These are phyloP conservation scores for Rhodotorula diobovata DNA, from an alignment of 768 basidiomycete genomes.

Conservation along the genomic window DNA sequence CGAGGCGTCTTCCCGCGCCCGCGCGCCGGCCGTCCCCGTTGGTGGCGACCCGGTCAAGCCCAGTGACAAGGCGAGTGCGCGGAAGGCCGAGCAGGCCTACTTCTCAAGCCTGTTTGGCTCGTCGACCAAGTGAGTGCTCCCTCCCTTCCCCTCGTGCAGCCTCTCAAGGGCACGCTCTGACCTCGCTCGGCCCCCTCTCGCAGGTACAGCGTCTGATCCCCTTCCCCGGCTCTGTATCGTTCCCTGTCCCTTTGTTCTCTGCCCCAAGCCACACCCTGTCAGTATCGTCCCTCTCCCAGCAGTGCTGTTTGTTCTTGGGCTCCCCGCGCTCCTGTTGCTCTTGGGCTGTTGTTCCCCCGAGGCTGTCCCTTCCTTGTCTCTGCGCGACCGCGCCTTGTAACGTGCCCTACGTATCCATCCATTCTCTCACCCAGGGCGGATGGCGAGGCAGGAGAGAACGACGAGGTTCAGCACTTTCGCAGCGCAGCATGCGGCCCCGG, in stretches of 20 bases:
- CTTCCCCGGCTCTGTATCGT: neutral
- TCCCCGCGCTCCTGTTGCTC: neutral
- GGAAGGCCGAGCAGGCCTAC: conserved; percentile 16
- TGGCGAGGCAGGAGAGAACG: too few relatives aligned
- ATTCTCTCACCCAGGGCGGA: too few relatives aligned
- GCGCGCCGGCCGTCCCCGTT: too few relatives aligned
- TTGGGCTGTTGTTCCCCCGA: neutral
- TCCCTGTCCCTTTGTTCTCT: too few relatives aligned
- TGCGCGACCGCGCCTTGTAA: neutral
- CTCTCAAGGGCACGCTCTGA: neutral
- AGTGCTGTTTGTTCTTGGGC: too few relatives aligned
- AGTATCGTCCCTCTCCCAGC: too few relatives aligned
- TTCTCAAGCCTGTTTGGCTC: conserved; percentile 32
- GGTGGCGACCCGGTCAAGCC: neutral
- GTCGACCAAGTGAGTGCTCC: conserved; percentile 7
- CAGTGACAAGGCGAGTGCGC: neutral
- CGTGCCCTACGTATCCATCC: too few relatives aligned
- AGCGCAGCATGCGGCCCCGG: too few relatives aligned
- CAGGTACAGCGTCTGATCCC: conserved; percentile 4
- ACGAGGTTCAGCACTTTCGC: too few relatives aligned
- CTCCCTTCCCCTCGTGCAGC: neutral
- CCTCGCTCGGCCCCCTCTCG: neutral
- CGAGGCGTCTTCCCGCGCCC: too few relatives aligned
- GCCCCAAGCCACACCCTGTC: too few relatives aligned
- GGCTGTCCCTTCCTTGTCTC: neutral